Evolutionary conservation across 2,329 filamentous ascomycete species (phyloP).

Genomic region (Westerdykella sp.): DNA sequence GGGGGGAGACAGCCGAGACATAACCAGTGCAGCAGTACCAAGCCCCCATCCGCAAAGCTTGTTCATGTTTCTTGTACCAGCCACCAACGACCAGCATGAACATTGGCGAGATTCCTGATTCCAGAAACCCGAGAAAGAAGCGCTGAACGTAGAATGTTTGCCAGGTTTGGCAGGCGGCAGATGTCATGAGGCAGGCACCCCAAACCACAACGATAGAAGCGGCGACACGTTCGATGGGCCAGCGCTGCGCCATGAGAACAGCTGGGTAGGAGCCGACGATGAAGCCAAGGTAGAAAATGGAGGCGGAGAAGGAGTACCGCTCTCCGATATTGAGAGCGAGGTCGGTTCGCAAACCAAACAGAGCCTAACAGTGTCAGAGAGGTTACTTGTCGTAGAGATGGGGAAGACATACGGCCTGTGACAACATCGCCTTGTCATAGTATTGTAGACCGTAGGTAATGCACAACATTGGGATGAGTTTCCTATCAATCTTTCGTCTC

Average conservation of each 20-base stretch:
- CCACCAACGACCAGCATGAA: conserved; percentile 51
- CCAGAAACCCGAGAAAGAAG: conserved; percentile 50
- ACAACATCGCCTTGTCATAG: conserved; percentile 44
- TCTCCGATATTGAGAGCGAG: conserved; percentile 33
- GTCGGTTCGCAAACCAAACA: conserved; percentile 25
- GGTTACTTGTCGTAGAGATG: not conserved
- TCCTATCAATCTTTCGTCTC: conserved; percentile 19
- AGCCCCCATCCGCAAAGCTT: conserved; percentile 55
- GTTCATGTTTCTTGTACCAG: conserved; percentile 53
- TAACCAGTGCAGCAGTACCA: conserved; percentile 56
- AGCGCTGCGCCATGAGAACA: conserved; percentile 41
- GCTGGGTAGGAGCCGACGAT: conserved; percentile 45
- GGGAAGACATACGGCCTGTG: conserved; percentile 41
- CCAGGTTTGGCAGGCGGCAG: conserved; percentile 45
- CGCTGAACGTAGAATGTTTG: conserved; percentile 46
- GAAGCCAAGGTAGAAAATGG: conserved; percentile 46
- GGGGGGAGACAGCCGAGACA: conserved; percentile 18
- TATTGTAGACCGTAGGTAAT: conserved; percentile 27
- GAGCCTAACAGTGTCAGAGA: conserved; percentile 13
- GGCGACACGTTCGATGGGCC: conserved; percentile 43
- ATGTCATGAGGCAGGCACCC: conserved; percentile 46
- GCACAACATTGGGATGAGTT: conserved; percentile 17
- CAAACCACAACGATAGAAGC: conserved; percentile 39
- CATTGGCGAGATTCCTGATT: conserved; percentile 49
- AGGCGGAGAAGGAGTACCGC: conserved; percentile 41